These are phyloP conservation scores for Chaetomidium leptoderma DNA, from an alignment of 495 filamentous ascomycete genomes.

Conservation along the genomic window DNA sequence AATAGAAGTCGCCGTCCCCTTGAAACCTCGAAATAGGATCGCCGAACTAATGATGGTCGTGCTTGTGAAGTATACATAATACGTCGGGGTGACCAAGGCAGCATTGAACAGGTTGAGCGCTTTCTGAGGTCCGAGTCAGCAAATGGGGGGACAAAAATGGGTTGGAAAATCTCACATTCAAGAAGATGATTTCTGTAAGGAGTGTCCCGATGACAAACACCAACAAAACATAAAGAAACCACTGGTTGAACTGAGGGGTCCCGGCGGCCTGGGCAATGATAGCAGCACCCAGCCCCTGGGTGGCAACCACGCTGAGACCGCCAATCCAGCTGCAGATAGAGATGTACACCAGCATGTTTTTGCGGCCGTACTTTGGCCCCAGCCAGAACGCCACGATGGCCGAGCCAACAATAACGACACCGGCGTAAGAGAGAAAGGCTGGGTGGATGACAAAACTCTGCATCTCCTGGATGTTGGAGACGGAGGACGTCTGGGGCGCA, in stretches of 20 bases:
- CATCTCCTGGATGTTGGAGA: conserved; percentile 88
- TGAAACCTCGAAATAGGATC: conserved; percentile 90
- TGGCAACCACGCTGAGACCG: conserved; percentile 90
- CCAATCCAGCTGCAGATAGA: conserved; percentile 93
- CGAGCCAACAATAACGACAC: conserved; percentile 72
- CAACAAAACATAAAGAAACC: conserved; percentile 90
- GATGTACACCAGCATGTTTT: conserved; percentile 96
- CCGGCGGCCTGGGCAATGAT: conserved; percentile 83
- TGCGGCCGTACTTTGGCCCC: conserved; percentile 87
- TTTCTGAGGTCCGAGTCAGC: conserved; percentile 65
- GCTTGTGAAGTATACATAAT: conserved; percentile 97
- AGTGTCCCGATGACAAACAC: conserved; percentile 86
- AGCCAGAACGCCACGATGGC: conserved; percentile 73
- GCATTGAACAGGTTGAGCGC: conserved; percentile 97
- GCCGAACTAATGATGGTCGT: conserved; percentile 91
- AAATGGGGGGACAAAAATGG: background rate
- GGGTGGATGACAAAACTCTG: conserved; percentile 81
- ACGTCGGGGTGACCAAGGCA: conserved; percentile 93
- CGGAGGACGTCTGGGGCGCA: conserved; percentile 79
- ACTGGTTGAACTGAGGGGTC: conserved; percentile 84
- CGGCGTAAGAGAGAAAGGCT: conserved; percentile 80
- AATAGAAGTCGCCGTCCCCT: conserved; percentile 75
- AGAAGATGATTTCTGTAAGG: conserved; percentile 86
- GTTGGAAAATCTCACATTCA: conserved; percentile 69
- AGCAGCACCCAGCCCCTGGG: conserved; percentile 88